Base-by-base conservation (phyloP, 345 rosid species). In the Angophora floribunda region DNA sequence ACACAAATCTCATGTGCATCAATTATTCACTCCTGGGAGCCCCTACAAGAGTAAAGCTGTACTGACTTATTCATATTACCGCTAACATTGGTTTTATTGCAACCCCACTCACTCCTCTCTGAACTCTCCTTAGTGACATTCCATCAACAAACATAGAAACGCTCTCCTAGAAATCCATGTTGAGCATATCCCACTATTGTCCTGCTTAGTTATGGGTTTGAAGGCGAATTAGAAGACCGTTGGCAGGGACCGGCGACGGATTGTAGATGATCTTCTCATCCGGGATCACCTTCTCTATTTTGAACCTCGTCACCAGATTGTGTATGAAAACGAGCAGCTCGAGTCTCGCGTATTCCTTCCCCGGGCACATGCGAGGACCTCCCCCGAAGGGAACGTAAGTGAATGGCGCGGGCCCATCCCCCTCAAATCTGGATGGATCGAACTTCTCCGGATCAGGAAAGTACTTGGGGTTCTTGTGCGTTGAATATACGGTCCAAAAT, bases 401-500 rank as follows among this genome's bases (percentile, higher is more conserved):
- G 86, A 45, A 84, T 84, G 32, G 86, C 17, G 21, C 32, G 0
- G 19, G 86, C 12, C 52, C 52, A 24, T 50, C 52, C 30, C 52
- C 52, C 52, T 47, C 52, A 9, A 47, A 84, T 50, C 52, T 84
- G 3, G 86, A 45, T 45, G 32, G 86, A 50, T 84, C 52, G 10
- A 84, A 84, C 52, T 26, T 84, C 17, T 84, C 86, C 2, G 86
- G 86, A 15, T 47, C 3, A 0, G 52, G 0, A 30, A 84, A 84
- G 52, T 21, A 84, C 52, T 24, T 50, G 32, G 52, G 86, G 52
- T 85, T 85, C 86, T 49, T 84, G 53, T 13, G 86, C 24, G 86
- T 47, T 30, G 51, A 50, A 50, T 85, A 85, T 30, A 50, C 86
- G 13, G 86, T 85, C 55, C 86, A 85, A 52, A 85, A 85, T 50